Base-by-base conservation (phyloP, 1,139 yeast species). In the Blastobotrys capitulatus region DNA sequence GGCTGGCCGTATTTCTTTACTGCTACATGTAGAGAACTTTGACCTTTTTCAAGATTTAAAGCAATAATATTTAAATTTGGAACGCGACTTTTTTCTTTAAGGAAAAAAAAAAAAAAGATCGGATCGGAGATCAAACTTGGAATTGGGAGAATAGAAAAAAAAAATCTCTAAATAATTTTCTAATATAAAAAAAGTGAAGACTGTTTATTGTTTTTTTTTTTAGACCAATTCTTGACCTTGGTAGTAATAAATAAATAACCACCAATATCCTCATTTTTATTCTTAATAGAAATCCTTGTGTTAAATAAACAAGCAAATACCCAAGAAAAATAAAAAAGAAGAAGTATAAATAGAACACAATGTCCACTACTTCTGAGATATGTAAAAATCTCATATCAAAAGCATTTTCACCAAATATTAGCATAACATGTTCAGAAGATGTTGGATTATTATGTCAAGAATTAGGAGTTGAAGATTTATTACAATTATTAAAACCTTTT, bases 371-470 rank as follows among this genome's bases (percentile, higher is more conserved):
- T 16, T 12, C 41, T 8, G 16, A 20, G n/a, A n/a, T 38, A 16
- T 45, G 48, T 26, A 49, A 37, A 42, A 25, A 39, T 55, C 42
- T 68, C 62, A 46, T 52, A 46, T 40, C 67, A 10, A 58, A 75
- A 54, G 73, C 82, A 12, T 77, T 76, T 53, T 75, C 82, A 26
- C 90, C 90, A 15, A 68, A 75, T 41, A 70, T 83, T 16, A 73
- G 85, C 1, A 72, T 82, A 8, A 74, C 74, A 25, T 71, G 82
- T 5, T 75, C 86, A 0, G 71, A 63, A 37, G 75, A 72, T 53
- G 79, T 81, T 3, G 83, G 81, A 50, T 59, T 64, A 15, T 58
- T 77, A 12, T 70, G 80, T 31, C 73, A 70, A 54, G 63, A 67
- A 8, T 51, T 66, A 42, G 69, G 68, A 4, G 67, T 71, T 65